Evolutionary conservation across 345 rosid genomes (phyloP), one percentile per base, ranked within the genome.

Genomic region (Salix arbutifolia): DNA sequence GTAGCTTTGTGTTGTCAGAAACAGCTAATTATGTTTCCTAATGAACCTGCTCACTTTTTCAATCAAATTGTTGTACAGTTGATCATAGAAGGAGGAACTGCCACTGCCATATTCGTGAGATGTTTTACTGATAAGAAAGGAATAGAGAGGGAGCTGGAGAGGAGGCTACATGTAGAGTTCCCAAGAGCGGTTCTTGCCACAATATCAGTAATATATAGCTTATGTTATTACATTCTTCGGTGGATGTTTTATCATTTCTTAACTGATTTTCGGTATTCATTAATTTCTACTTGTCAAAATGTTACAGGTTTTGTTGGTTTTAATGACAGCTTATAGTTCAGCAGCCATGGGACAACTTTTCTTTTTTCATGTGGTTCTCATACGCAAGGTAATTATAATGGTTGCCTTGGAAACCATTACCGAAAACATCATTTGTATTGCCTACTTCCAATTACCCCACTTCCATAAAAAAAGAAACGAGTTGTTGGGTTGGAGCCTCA

Each of bases 281-380:
- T 70, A 50, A 72, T 64, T 74, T 76, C 31, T 70, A 73, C 33
- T 78, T 66, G 38, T 77, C 61, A 40, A 74, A 37, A 70, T 72
- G 37, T 75, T 74, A 53, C 89, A 96, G 98, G 83, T 93, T 76
- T 12, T 93, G 78, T 69, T 96, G 85, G 89, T 89, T 62, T 82
- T 92, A 71, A 83, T 96, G 79, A 90, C 97, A 16, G 90, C 91
- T 68, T 96, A 92, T 74, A 90, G 99, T 64, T 83, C 97, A 1
- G 99, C 98, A 5, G 99, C 98, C 44, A 87, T 96, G 90, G 97
- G 98, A 35, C 98, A 96, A 82, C 98, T 96, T 76, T 92, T 96
- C 88, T 84, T 96, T 82, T 96, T 96, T 84, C 98, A 93, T 79
- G 87, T 90, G 60, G 97, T 96, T 86, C 97, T 96, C 75, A 96